Percentiles rank a stretch among this genome's conserved stretches.
Evolutionary conservation across 2,329 filamentous ascomycete species (phyloP).

Genomic region (Colletotrichum truncatum): DNA sequence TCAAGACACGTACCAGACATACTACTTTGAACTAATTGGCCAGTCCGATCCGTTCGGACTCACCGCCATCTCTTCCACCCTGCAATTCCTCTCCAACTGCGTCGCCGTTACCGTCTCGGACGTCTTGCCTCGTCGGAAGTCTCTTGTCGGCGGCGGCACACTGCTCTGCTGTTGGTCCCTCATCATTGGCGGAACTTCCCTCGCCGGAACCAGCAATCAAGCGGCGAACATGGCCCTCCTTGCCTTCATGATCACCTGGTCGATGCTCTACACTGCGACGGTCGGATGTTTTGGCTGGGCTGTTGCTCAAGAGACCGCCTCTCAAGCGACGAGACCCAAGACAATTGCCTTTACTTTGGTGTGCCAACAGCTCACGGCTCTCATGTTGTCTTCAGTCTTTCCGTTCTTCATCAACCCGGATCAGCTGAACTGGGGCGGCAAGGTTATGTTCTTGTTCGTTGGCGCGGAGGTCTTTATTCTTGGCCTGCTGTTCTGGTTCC

Average conservation of each 20-base stretch:
- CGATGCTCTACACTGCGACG: conserved; percentile 39
- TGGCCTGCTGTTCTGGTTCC: conserved; percentile 40
- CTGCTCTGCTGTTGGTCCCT: neutral
- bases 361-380: conserved; percentile 40
- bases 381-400: conserved; percentile 36
- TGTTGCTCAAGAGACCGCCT: conserved; percentile 38
- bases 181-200: neutral
- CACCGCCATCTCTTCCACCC: conserved; percentile 36
- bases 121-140: neutral
- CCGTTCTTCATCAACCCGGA: conserved; percentile 49
- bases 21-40: conserved; percentile 41
- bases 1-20: conserved; percentile 41
- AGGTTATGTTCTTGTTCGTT: conserved; percentile 47
- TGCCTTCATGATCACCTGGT: conserved; percentile 41
- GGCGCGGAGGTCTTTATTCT: conserved; percentile 45
- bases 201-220: neutral
- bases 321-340: conserved; percentile 39
- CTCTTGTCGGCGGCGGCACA: neutral
- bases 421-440: conserved; percentile 48
- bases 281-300: conserved; percentile 42
- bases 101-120: neutral
- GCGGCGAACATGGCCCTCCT: conserved; percentile 38
- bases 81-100: neutral
- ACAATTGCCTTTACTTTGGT: conserved; percentile 40
- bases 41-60: conserved; percentile 39